Base-by-base conservation (phyloP, 2,329 filamentous ascomycete species). In the Helotiales sp. region DNA sequence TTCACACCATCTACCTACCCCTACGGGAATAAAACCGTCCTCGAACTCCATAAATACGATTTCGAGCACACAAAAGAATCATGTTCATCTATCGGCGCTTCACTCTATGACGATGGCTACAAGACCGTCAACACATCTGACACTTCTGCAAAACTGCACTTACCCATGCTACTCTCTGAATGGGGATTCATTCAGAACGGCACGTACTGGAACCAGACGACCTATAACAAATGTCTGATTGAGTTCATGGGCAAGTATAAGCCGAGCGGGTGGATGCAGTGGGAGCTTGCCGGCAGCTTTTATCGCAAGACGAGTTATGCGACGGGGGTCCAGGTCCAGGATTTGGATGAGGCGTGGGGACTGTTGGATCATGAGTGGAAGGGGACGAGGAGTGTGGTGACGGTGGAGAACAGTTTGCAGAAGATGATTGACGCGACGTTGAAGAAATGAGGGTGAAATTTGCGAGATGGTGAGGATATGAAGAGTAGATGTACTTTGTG, bases 271-370 rank as follows among this genome's bases (percentile, higher is more conserved):
- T 86, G 86, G 86, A 82, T 85, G 75, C 80, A 85, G 77, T 88
- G 86, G 83, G 86, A 87, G 43, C 64, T 90, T 20, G 80, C 80
- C 0, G 85, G 85, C 0, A 86, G 84, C 71, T 88, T 88, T 71
- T 88, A 88, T 70, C 80, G 84, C 60, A 79, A 58, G 32, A 58
- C 54, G 30, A 58, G 54, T 58, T 28, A 52, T 32, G 49, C 49
- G 26, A 26, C 32, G 11, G 54, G 86, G 0, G 74, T 78, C 10
- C 85, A 85, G 0, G 79, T 63, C 0, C 84, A 85, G 73, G 84
- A 87, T 70, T 82, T 76, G 50, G 86, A 88, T 45, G 86, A 88
- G 77, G 75, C 77, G 0, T 89, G 54, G 54, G 54, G 54, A 26
- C n/a, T 58, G 34, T 24, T 58, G 17, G 22, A 40, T 58, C 54